phyloP scores from a whole-genome alignment of 2,329 filamentous ascomycete species.

The Cordyceps militaris region DNA sequence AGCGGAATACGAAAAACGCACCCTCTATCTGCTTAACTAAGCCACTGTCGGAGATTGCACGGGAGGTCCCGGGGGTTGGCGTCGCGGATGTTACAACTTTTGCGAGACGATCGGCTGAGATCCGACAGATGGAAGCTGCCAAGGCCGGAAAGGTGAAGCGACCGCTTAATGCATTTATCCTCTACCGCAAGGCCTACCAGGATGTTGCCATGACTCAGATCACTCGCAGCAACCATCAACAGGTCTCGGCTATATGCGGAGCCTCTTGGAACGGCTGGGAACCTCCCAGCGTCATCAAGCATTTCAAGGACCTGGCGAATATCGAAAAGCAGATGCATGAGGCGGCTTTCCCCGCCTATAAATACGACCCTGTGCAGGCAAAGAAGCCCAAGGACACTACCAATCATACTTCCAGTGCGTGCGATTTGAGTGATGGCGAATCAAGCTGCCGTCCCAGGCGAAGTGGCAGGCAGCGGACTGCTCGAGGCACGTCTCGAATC shows the following conservation, averaged over 20 bases:
- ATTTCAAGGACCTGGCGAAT: constrained; percentile 72
- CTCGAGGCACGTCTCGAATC: constrained; percentile 5
- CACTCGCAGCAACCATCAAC: constrained; percentile 83
- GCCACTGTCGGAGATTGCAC: constrained; percentile 66
- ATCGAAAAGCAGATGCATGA: constrained; percentile 80
- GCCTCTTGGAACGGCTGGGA: constrained; percentile 74
- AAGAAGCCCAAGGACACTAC: constrained; percentile 47
- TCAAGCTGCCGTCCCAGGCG: neutral
- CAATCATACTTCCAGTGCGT: constrained; percentile 30
- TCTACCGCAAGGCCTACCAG: constrained; percentile 90
- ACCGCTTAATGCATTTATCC: constrained; percentile 97
- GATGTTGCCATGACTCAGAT: constrained; percentile 78
- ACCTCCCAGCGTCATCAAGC: constrained; percentile 59
- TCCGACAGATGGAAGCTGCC: constrained; percentile 56
- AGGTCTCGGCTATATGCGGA: constrained; percentile 83
- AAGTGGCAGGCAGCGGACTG: neutral
- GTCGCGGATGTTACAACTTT: constrained; percentile 74
- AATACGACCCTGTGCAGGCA: constrained; percentile 62
- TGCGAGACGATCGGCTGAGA: constrained; percentile 64
- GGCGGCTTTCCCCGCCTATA: constrained; percentile 82
- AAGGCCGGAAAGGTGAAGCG: constrained; percentile 76
- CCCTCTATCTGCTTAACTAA: constrained; percentile 22
- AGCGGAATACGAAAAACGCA: neutral
- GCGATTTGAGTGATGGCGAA: constrained; percentile 35
- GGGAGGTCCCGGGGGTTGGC: constrained; percentile 51